phyloP scores from a whole-genome alignment of 108 stramenopile species.

The Skeletonema tropicum region DNA sequence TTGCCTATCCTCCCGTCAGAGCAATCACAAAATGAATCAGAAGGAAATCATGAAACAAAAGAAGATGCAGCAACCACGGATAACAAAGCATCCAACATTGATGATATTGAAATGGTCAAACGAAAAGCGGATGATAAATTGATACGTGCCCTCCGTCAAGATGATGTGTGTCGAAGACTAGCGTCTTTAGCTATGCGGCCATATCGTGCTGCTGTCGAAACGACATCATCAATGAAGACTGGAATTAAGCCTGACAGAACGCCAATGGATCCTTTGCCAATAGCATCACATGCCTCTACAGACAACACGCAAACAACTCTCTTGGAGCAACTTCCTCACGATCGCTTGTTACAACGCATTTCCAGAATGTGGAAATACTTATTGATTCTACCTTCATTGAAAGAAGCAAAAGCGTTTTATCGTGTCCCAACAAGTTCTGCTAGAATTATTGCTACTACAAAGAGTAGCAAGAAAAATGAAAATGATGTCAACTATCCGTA shows the following conservation, averaged over 20 bases:
- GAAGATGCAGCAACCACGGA: not conserved
- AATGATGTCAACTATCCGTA: conserved; percentile 20
- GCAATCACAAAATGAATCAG: not conserved
- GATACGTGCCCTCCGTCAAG: conserved; percentile 35
- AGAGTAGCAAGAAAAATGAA: conserved; percentile 5
- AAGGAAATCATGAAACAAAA: not conserved
- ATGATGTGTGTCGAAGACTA: conserved; percentile 34
- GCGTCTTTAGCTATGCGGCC: conserved; percentile 57
- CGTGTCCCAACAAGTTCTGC: conserved; percentile 3
- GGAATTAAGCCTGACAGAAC: not conserved
- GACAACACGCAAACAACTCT: conserved; percentile 22
- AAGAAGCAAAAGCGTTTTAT: conserved; percentile 35
- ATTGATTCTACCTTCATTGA: conserved; percentile 38
- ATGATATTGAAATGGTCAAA: conserved; percentile 1
- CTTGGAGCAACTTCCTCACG: conserved; percentile 22
- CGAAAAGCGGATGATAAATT: conserved; percentile 30
- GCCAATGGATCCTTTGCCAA: not conserved
- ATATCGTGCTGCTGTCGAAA: conserved; percentile 24
- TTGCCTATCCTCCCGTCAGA: conserved; percentile 1
- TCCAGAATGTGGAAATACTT: conserved; percentile 33
- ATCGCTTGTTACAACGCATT: conserved; percentile 31
- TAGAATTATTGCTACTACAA: conserved; percentile 1
- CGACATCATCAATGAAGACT: conserved; percentile 6
- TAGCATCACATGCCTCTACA: not conserved
- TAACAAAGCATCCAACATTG: not conserved